These are phyloP conservation scores for Salvia sclarea DNA, from an alignment of 305 asterid species.

Conservation along the genomic window DNA sequence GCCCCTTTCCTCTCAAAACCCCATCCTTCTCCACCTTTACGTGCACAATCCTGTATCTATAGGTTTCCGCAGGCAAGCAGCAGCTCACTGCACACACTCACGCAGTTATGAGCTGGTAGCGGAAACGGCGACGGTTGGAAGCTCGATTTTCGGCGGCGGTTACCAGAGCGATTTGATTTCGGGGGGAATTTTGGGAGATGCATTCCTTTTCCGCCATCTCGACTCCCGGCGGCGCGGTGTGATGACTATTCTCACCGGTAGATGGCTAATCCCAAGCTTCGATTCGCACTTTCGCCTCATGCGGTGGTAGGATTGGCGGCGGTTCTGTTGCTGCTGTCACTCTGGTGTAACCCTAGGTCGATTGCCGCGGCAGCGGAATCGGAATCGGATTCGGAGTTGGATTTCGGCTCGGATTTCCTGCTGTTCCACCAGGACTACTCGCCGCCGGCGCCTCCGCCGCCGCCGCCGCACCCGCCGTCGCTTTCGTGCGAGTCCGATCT, in stretches of 20 bases:
- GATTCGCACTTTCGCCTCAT: slow-evolving; percentile 26
- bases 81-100: slow-evolving; percentile 24
- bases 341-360: slow-evolving; percentile 45
- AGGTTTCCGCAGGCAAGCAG: slow-evolving; percentile 23
- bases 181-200: slow-evolving; percentile 37
- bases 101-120: slow-evolving; percentile 28
- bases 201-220: slow-evolving; percentile 39
- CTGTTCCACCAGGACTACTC: slow-evolving; percentile 90
- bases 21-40: slow-evolving; percentile 38
- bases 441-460: slow-evolving; percentile 99
- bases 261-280: slow-evolving; percentile 41
- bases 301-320: slow-evolving; percentile 39
- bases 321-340: slow-evolving; percentile 33
- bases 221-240: slow-evolving; percentile 36
- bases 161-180: slow-evolving; percentile 32
- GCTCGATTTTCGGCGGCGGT: slow-evolving; percentile 32
- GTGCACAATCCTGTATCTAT: slow-evolving; percentile 30
- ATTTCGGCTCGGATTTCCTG: slow-evolving; percentile 52
- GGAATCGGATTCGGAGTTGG: slow-evolving; percentile 42
- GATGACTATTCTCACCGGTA: slow-evolving; percentile 48
- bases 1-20: slow-evolving; percentile 34
- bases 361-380: slow-evolving; percentile 36
- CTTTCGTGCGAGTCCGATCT: slow-evolving; percentile 83
- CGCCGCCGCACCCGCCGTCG: slow-evolving; percentile 98
- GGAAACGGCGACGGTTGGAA: slow-evolving; percentile 12